Evolutionary conservation across 1,284 basidiomycete genomes (phyloP), one percentile per base, ranked within the genome.

Genomic region (Trichosporon coremiiforme): DNA sequence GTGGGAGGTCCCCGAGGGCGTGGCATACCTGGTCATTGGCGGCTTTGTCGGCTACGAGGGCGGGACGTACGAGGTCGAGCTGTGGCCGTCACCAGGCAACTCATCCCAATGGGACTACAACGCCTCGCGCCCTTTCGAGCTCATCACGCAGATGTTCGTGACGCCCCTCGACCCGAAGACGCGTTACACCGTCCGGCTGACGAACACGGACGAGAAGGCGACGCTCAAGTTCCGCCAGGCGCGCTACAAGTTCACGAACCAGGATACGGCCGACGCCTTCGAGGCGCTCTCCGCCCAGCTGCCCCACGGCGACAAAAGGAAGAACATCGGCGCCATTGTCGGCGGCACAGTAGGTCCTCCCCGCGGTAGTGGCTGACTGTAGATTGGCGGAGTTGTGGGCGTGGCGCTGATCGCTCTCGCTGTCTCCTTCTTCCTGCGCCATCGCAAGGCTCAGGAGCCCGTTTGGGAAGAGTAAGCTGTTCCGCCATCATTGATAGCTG

Each of bases 141-240:
- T 53, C 50, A 53, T 53, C 50, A 53, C 50, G 7, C 20, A 20
- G n/a, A 17, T 53, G 22, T 53, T 53, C 50, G 9, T 53, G 5
- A 22, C 50, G 20, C 50, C 50, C 22, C 50, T 53, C 20, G 50
- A 53, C 17, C 50, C 50, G 20, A 53, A 53, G 50, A 53, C 50
- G 20, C 50, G 22, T 20, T 25, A 53, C 50, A 53, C 50, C 4
- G 20, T 4, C 20, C 9, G 20, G 50, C 50, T 53, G 20, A 6
- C 9, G 5, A 53, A 53, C 50, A 53, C 50, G 9, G 50, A 53
- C 50, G 4, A 20, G 9, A 25, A 53, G 4, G 50, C 50, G 20
- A 53, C 50, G 9, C 22, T 53, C 5, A 20, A 53, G 50, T 53
- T 53, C 50, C 50, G 50, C 22, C 8, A 20, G 7, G 50, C 22